phyloP scores from a whole-genome alignment of 2,329 filamentous ascomycete species.

The Epichloe hybrida region DNA sequence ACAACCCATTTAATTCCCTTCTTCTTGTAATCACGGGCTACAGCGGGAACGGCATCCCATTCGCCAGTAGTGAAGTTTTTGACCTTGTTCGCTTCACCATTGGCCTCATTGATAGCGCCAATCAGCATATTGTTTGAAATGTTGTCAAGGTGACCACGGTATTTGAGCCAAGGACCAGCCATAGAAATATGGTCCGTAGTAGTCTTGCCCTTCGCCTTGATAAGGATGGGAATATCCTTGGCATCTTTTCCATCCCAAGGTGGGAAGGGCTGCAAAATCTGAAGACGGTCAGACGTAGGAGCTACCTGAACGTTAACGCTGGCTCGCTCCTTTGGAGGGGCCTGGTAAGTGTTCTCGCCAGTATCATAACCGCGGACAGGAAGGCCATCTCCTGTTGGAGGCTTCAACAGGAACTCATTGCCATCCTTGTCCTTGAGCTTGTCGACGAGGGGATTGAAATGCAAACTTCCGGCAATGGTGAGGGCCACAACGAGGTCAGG shows the following conservation, averaged over 20 bases:
- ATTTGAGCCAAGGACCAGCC: constrained; percentile 96
- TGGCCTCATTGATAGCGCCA: constrained; percentile 89
- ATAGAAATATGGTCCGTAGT: constrained; percentile 96
- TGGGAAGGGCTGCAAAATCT: constrained; percentile 75
- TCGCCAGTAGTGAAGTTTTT: constrained; percentile 78
- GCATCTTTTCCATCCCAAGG: constrained; percentile 91
- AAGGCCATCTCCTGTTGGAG: constrained; percentile 70
- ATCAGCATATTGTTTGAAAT: constrained; percentile 99
- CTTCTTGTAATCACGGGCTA: constrained; percentile 96
- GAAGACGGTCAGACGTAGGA: constrained; percentile 84
- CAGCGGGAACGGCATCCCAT: constrained; percentile 78
- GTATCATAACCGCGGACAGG: constrained; percentile 76
- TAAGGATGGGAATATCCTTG: constrained; percentile 71
- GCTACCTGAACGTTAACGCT: constrained; percentile 68
- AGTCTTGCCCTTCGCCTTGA: constrained; percentile 94
- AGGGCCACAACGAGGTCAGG: constrained; percentile 82
- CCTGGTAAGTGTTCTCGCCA: constrained; percentile 89
- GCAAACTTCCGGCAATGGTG: constrained; percentile 67
- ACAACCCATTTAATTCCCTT: constrained; percentile 96
- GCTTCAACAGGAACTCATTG: constrained; percentile 82
- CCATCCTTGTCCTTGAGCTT: constrained; percentile 88
- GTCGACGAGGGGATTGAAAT: constrained; percentile 93
- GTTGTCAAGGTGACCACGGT: constrained; percentile 97
- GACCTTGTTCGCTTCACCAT: constrained; percentile 95
- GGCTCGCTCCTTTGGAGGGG: constrained; percentile 68